Evolutionary conservation across 441 rosid species (phyloP), one percentile per base, ranked within the genome.

Genomic region (Sinapis alba): DNA sequence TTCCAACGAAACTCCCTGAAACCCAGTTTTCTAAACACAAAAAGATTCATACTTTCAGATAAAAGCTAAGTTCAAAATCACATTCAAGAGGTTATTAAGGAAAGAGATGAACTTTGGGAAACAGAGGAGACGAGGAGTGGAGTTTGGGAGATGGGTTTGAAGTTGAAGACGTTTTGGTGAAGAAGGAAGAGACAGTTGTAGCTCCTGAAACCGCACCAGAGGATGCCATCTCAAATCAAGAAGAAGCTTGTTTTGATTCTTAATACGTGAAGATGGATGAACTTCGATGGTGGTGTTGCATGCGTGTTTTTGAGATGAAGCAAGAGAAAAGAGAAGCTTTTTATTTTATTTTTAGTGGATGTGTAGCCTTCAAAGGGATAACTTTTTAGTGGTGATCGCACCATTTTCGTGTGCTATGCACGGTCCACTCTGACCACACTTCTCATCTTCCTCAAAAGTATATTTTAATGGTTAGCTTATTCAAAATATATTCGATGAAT

Each of bases 1-100:
- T 79, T 80, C 78, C 72, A 91, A 86, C 5, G 94, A 83, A 47
- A 91, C 51, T 23, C 98, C 98, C 51, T 80, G 88, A 57, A 92
- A 86, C 54, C 72, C 47, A 68, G 86, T 80, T 84, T 86, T 94
- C 92, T 88, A 59, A 26, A 57, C 27, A 11, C 0, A 19, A 9
- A 66, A 66, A 66, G 54, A 62, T 62, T 62, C 38, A 18, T 10
- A 65, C 69, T 77, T 69, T 71, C 3, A 64, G 67, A 15, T 47
- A 16, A 47, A 47, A 19, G 6, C 58, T 51, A 51, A 51, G 58
- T 51, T 15, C 56, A 20, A 19, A 51, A 59, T 47, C 72, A 71
- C 45, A 71, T 71, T 23, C 20, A 28, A 63, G 32, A 32, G 16
- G 68, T 11, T n/a, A n/a, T n/a, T 19, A 38, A 34, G 41, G 53